A percentile compares a stretch with the other conserved stretches of the same genome.
These are phyloP conservation scores for Echites panduratus DNA, from an alignment of 257 asterid species.

Conservation along the genomic window DNA sequence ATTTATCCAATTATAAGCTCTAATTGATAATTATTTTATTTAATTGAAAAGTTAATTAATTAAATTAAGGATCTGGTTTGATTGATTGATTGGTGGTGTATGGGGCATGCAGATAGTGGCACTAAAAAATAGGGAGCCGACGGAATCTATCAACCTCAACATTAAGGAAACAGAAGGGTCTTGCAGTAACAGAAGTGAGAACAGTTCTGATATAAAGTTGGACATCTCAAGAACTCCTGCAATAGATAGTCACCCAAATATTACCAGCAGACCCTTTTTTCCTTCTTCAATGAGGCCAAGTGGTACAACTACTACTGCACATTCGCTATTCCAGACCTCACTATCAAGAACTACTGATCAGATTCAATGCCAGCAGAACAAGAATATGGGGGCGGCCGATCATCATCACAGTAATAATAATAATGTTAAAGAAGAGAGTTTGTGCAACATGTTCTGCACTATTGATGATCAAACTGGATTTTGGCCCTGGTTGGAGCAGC, in stretches of 20 bases:
- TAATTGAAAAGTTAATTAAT: too few species aligned
- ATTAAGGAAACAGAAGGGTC: constrained; percentile 96
- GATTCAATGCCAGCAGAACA: constrained; percentile 43
- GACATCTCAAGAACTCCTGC: constrained; percentile 63
- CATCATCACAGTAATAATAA: constrained; percentile 9
- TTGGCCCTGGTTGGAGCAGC: constrained; percentile 98
- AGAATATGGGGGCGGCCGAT: too few species aligned
- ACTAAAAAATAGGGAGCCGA: constrained; percentile 84
- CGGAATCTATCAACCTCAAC: constrained; percentile 88
- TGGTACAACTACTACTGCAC: constrained; percentile 11
- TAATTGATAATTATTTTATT: too few species aligned
- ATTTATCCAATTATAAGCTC: too few species aligned
- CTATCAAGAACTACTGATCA: constrained; percentile 43
- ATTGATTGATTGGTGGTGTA: constrained; percentile 16
- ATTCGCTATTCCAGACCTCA: constrained; percentile 42
- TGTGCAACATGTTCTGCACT: constrained; percentile 74
- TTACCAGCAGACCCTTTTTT: constrained; percentile 45
- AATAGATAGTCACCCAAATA: constrained; percentile 56
- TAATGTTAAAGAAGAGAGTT: constrained; percentile 68
- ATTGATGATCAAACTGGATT: constrained; percentile 87
- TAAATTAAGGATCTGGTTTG: too few species aligned
- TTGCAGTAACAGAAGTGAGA: constrained; percentile 84
- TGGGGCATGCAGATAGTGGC: constrained; percentile 69
- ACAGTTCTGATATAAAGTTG: constrained; percentile 80
- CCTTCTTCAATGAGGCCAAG: constrained; percentile 43